phyloP scores from a whole-genome alignment of 371 early-diverging fungal genomes.

The Scutellospora calospora region DNA sequence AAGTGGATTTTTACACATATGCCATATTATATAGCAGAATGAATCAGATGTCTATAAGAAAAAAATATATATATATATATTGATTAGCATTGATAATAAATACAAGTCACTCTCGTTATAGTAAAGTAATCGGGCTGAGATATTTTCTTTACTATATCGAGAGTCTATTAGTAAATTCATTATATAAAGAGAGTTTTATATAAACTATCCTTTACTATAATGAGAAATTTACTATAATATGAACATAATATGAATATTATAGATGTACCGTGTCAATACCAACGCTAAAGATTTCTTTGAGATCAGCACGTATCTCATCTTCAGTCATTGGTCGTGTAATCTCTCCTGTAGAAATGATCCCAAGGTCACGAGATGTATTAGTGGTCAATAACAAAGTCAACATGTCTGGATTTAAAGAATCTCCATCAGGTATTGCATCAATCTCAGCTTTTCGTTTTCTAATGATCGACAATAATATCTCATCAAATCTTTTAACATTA shows the following conservation, averaged over 20 bases:
- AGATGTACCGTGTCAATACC: background rate
- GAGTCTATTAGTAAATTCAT: no score
- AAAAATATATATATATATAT: background rate
- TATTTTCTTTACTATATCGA: no score
- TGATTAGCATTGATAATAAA: no score
- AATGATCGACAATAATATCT: constrained; percentile 17
- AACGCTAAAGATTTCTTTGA: background rate
- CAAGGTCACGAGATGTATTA: background rate
- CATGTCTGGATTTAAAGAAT: background rate
- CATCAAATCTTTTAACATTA: background rate
- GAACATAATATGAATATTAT: background rate
- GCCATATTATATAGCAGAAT: constrained; percentile 28
- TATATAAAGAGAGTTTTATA: no score
- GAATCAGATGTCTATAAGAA: background rate
- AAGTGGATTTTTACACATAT: constrained; percentile 1
- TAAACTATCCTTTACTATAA: no score
- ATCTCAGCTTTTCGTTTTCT: constrained; percentile 17
- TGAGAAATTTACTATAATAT: no score
- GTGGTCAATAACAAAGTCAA: background rate
- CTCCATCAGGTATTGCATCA: background rate
- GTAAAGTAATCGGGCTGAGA: no score
- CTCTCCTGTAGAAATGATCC: background rate
- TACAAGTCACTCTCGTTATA: no score
- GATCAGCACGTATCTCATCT: constrained; percentile 6
- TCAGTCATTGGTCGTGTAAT: constrained; percentile 12